These are phyloP conservation scores for Mycosphaerella sp. DNA, from an alignment of 2,329 filamentous ascomycete species.

Conservation along the genomic window DNA sequence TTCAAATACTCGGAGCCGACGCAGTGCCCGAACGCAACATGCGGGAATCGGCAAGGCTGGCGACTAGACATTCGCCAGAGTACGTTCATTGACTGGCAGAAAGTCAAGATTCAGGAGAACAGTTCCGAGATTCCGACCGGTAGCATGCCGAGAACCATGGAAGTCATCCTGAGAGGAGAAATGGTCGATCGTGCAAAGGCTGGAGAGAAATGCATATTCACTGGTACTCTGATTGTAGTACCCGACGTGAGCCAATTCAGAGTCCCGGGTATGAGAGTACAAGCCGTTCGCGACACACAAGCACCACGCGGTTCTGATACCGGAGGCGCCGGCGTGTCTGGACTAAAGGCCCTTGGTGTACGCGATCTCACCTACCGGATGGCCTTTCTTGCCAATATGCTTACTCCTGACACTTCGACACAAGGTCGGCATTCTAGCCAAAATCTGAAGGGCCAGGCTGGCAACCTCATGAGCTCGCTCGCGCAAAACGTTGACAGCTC, in stretches of 20 bases:
- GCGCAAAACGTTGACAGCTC: constrained; percentile 66
- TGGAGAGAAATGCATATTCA: constrained; percentile 97
- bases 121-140: constrained; percentile 96
- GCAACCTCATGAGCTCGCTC: constrained; percentile 77
- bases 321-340: constrained; percentile 76
- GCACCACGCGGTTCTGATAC: constrained; percentile 63
- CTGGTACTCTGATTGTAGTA: constrained; percentile 89
- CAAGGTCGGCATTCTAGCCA: constrained; percentile 64
- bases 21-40: constrained; percentile 83
- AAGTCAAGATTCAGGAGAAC: constrained; percentile 96
- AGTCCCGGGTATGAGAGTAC: constrained; percentile 75
- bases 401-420: constrained; percentile 78
- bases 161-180: constrained; percentile 90
- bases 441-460: constrained; percentile 63
- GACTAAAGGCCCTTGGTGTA: constrained; percentile 86
- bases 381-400: constrained; percentile 96
- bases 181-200: constrained; percentile 97
- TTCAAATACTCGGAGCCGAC: constrained; percentile 97
- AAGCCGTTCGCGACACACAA: constrained; percentile 77
- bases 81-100: constrained; percentile 99
- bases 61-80: constrained; percentile 93
- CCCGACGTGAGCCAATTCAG: constrained; percentile 94
- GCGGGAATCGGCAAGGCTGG: constrained; percentile 89
- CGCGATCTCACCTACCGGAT: constrained; percentile 91
- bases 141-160: constrained; percentile 97